These are phyloP conservation scores for Colletotrichum incanum DNA, from an alignment of 2,329 filamentous ascomycete species.

Conservation along the genomic window DNA sequence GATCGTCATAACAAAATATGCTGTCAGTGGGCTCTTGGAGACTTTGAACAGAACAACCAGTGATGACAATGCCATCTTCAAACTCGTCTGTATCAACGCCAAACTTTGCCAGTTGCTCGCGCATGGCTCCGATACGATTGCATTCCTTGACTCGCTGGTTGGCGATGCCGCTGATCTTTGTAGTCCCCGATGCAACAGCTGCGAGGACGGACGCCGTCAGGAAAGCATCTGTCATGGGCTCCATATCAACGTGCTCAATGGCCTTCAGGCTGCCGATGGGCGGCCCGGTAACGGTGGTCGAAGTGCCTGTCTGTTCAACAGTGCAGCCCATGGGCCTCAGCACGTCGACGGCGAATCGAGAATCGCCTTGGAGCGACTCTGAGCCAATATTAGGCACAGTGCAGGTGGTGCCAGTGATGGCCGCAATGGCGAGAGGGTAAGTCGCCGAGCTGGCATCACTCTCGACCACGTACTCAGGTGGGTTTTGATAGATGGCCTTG, in stretches of 20 bases:
- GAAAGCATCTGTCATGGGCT: slow-evolving; percentile 99
- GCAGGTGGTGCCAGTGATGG: slow-evolving; percentile 95
- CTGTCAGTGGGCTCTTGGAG: slow-evolving; percentile 73
- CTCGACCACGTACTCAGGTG: slow-evolving; percentile 89
- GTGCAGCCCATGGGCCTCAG: slow-evolving; percentile 93
- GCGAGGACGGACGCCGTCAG: slow-evolving; percentile 94
- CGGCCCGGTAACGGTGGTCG: slow-evolving; percentile 96
- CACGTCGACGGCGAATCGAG: slow-evolving; percentile 92
- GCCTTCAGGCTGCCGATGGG: slow-evolving; percentile 79
- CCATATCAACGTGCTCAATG: slow-evolving; percentile 92
- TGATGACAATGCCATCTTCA: slow-evolving; percentile 91
- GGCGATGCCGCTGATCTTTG: slow-evolving; percentile 92
- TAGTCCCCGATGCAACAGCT: slow-evolving; percentile 87
- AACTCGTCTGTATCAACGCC: slow-evolving; percentile 89
- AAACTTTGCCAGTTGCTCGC: slow-evolving; percentile 93
- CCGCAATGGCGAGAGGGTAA: slow-evolving; percentile 93
- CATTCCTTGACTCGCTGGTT: slow-evolving; percentile 99
- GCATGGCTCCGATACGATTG: slow-evolving; percentile 96
- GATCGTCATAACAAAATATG: slow-evolving; percentile 96
- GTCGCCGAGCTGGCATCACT: slow-evolving; percentile 98
- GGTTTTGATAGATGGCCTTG: slow-evolving; percentile 86
- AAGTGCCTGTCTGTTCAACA: slow-evolving; percentile 86
- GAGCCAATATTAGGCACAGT: slow-evolving; percentile 97
- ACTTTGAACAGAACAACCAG: slow-evolving; percentile 64
- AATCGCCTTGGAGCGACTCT: slow-evolving; percentile 92